Evolutionary conservation across 2,329 filamentous ascomycete species (phyloP), one percentile per base, ranked within the genome.

Genomic region (Mycosphaerella sp.): DNA sequence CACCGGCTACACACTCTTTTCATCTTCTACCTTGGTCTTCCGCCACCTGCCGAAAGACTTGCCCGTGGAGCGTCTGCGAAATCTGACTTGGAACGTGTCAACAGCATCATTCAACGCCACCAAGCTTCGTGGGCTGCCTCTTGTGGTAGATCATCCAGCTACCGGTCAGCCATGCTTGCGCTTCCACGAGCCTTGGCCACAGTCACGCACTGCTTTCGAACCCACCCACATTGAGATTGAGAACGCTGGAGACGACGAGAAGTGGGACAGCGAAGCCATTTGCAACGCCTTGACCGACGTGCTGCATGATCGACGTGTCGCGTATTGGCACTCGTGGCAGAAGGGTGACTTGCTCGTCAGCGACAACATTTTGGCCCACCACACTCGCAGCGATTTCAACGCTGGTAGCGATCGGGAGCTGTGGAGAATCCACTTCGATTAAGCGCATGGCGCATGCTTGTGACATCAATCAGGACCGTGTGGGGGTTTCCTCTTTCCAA

Each of bases 1-100:
- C 14, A 52, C 54, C 14, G 54, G 54, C 10, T 56, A 45, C 41
- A 56, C 54, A 10, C 54, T 56, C n/a, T 56, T 56, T 42, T 53
- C 54, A 2, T 34, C 39, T 11, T 53, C 54, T 4, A 53, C 50
- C 2, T 21, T 50, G 6, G 21, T 57, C 14, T 50, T 46, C 45
- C 26, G 34, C 3, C 26, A 57, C 45, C 43, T 57, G 6, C 50
- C 54, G 1, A 11, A 45, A 8, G n/a, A 31, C 1, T 38, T 53
- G 11, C 23, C 50, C 2, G 26, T 57, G 11, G 41, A 53, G 32
- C 4, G 14, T 8, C 32, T 55, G 9, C 23, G 21, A n/a, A 29
- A 36, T 10, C 14, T 54, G 39, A 54, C 45, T 4, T 54, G 51
- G 51, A 34, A 26, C 39, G 49, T 56, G 23, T 39, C 38, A 11